phyloP scores from a whole-genome alignment of 2,329 filamentous ascomycete genomes.

The Penicillium sp. region DNA sequence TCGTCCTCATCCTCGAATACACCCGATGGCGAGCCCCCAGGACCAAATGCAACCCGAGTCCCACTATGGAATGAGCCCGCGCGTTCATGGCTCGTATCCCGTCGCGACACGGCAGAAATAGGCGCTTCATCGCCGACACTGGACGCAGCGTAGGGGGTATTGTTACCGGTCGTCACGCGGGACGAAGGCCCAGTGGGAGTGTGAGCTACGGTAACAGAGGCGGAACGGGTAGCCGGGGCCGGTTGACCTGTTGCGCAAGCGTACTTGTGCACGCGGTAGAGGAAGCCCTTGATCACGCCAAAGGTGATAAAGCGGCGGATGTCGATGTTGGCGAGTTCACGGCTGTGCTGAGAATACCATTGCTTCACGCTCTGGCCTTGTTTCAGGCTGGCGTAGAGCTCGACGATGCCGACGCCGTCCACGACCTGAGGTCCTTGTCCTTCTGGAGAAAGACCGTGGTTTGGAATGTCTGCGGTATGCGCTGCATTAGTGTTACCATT shows the following conservation, averaged over 20 bases:
- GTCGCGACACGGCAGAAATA: slow-evolving; percentile 9
- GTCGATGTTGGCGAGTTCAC: slow-evolving; percentile 70
- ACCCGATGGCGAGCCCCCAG: slow-evolving; percentile 12
- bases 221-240: slow-evolving; percentile 23
- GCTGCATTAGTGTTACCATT: slow-evolving; percentile 10
- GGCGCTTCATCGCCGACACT: slow-evolving; percentile 20
- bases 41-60: slow-evolving; percentile 14
- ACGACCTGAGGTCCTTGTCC: slow-evolving; percentile 23
- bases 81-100: slow-evolving; percentile 19
- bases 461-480: slow-evolving; percentile 12
- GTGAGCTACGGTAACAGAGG: slow-evolving; percentile 13
- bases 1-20: slow-evolving; percentile 31
- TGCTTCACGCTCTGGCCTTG: slow-evolving; percentile 79
- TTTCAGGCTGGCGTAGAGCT: slow-evolving; percentile 77
- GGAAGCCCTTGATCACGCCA: slow-evolving; percentile 86
- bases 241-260: slow-evolving; percentile 52
- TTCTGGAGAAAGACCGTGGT: slow-evolving; percentile 5
- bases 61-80: slow-evolving; percentile 27
- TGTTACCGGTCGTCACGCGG: slow-evolving; percentile 28
- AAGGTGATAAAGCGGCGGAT: slow-evolving; percentile 90
- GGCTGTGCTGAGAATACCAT: slow-evolving; percentile 73
- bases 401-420: slow-evolving; percentile 55
- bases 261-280: slow-evolving; percentile 91
- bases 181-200: slow-evolving; percentile 25
- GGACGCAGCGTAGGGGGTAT: slow-evolving; percentile 27